phyloP scores from a whole-genome alignment of 2,329 filamentous ascomycete genomes.

The Verticillium klebahnii region DNA sequence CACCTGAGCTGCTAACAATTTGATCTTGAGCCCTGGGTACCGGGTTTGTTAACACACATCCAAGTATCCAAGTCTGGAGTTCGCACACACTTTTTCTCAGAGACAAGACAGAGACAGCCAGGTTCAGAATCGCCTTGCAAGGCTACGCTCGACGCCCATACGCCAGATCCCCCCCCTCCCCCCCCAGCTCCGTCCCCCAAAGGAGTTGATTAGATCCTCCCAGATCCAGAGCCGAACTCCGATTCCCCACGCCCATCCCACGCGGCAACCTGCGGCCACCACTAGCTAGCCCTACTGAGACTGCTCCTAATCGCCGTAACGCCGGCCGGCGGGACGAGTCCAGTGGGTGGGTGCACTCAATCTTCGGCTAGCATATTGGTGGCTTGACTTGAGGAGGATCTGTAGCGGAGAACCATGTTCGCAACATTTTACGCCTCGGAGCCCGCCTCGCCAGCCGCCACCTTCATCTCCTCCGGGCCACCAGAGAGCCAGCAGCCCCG shows the following conservation, averaged over 20 bases:
- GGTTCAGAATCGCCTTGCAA: neutral
- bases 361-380: neutral
- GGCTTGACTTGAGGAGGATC: neutral
- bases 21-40: no score
- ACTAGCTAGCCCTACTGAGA: neutral
- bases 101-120: no score
- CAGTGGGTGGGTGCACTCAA: no score
- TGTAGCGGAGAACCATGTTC: neutral
- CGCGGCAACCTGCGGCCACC: neutral
- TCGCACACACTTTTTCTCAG: no score
- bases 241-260: neutral
- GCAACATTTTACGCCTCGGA: slow-evolving; percentile 1
- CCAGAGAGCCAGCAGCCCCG: neutral
- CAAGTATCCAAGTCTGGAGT: no score
- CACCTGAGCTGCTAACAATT: no score
- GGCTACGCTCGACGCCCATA: neutral
- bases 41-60: no score
- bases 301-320: neutral
- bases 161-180: neutral
- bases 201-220: neutral
- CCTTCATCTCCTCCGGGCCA: neutral
- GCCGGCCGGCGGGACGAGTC: neutral
- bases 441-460: neutral
- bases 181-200: neutral
- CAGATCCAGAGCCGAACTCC: neutral